Base-by-base conservation (phyloP, 2,329 filamentous ascomycete species). In the Hypoxylon sp. region DNA sequence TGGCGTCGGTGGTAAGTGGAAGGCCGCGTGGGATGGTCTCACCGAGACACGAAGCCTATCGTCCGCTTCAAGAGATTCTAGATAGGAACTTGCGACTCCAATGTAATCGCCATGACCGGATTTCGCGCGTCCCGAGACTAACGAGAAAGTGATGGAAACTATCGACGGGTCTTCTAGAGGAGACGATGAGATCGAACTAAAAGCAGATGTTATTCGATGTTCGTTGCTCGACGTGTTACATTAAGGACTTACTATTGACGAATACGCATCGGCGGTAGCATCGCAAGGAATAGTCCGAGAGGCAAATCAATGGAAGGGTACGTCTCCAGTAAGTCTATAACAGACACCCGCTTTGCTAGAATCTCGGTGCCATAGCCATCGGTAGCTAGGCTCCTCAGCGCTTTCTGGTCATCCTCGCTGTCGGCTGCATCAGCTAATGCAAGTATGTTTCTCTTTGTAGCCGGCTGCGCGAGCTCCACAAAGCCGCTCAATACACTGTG, bases 201-300 rank as follows among this genome's bases (percentile, higher is more conserved):
- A 15, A 6, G 15, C 10, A 17, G 4, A 5, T 39, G 60, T 64
- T 54, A 62, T 8, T 48, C 56, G n/a, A 17, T 13, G n/a, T 8
- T 8, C 31, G 42, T 29, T 35, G 1, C 27, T 31, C 10, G 2
- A 24, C 7, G 10, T 2, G 17, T 17, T 5, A 4, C 10, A 37
- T 21, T 6, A 15, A 6, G 27, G 7, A 56, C 67, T 57, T 50
- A 75, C 77, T 90, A 90, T 72, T 89, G 87, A 2, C 88, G 85
- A 24, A 87, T 81, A 2, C 88, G 85, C 85, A 92, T 88, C 0
- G 89, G 87, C 1, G 87, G 87, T 0, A 90, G 84, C 82, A 90
- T 87, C 44, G 83, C 68, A 79, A 39, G 91, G 79, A 80, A 88
- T 1, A 67, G 53, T 6, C 67, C 72, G 17, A 77, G 67, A 2